Conservation (phyloP, 1,284 basidiomycete genomes). For the Irpex lacteus region DNA sequence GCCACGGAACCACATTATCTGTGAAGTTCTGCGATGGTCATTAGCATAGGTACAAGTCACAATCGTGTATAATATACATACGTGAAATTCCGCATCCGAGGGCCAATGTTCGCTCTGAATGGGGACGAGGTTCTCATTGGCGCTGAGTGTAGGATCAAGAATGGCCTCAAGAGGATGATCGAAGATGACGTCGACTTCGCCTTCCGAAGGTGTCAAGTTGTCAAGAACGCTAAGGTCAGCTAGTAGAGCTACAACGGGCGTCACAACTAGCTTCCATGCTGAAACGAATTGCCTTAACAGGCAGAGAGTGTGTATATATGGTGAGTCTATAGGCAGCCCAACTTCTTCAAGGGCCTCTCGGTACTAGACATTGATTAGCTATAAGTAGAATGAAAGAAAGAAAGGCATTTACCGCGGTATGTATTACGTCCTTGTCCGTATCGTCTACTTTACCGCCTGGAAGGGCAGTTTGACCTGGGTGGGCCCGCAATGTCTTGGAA, state of each 20-base stretch:
- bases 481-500: constrained; percentile 71
- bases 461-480: constrained; percentile 78
- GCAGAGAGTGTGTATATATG: constrained; percentile 62
- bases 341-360: constrained; percentile 86
- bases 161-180: constrained; percentile 72
- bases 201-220: constrained; percentile 50
- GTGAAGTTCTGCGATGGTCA: constrained; percentile 43
- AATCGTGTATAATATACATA: constrained; percentile 27
- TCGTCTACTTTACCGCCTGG: constrained; percentile 82
- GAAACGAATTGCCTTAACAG: constrained; percentile 74
- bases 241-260: constrained; percentile 72
- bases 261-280: constrained; percentile 56
- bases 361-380: constrained; percentile 39
- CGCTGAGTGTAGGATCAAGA: constrained; percentile 54
- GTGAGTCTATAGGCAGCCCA: constrained; percentile 55
- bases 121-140: constrained; percentile 46
- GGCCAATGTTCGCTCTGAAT: constrained; percentile 74
- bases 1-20: constrained; percentile 48
- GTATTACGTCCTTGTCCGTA: constrained; percentile 56
- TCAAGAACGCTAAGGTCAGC: constrained; percentile 51
- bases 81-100: constrained; percentile 67
- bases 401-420: constrained; percentile 65
- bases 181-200: constrained; percentile 80
- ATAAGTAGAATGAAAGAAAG: background rate
- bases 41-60: background rate